phyloP scores from a whole-genome alignment of 2,329 filamentous ascomycete genomes.

The Colletotrichum simmondsii region DNA sequence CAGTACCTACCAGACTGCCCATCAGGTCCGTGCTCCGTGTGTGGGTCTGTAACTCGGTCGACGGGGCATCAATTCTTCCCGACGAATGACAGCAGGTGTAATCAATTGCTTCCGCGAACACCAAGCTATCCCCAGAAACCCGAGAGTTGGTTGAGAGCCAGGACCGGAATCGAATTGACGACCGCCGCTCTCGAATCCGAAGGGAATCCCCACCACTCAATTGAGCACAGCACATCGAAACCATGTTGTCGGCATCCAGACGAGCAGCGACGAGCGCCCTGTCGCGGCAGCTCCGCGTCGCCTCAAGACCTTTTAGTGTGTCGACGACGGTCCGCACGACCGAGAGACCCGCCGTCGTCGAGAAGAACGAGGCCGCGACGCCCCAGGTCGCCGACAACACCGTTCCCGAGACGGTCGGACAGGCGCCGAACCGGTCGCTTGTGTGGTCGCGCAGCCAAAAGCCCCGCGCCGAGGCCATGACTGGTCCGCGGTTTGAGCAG shows the following conservation, averaged over 20 bases:
- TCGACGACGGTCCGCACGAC: slow-evolving; percentile 45
- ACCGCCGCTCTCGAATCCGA: background rate
- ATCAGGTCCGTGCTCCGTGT: background rate
- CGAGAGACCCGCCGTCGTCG: slow-evolving; percentile 54
- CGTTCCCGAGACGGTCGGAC: slow-evolving; percentile 64
- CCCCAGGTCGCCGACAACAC: slow-evolving; percentile 56
- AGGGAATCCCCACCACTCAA: slow-evolving; percentile 9
- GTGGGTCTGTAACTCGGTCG: slow-evolving; percentile 3
- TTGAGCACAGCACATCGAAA: slow-evolving; percentile 41
- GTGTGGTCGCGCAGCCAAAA: slow-evolving; percentile 91
- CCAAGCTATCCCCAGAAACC: slow-evolving; percentile 26
- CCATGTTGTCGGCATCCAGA: slow-evolving; percentile 56
- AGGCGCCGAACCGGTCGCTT: slow-evolving; percentile 86
- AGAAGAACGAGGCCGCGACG: slow-evolving; percentile 52
- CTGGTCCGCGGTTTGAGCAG: slow-evolving; percentile 95
- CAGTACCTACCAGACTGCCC: background rate
- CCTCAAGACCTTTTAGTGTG: slow-evolving; percentile 59
- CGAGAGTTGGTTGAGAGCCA: slow-evolving; percentile 11
- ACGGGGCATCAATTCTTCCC: slow-evolving; percentile 30
- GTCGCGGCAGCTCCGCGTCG: slow-evolving; percentile 55
- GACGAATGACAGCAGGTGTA: slow-evolving; percentile 33
- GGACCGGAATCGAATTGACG: background rate
- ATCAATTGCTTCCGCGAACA: slow-evolving; percentile 31
- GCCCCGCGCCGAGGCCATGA: slow-evolving; percentile 85
- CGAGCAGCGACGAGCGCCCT: slow-evolving; percentile 53